Evolutionary conservation across 306 rosid species (phyloP).

Genomic region (Medicago truncatula): DNA sequence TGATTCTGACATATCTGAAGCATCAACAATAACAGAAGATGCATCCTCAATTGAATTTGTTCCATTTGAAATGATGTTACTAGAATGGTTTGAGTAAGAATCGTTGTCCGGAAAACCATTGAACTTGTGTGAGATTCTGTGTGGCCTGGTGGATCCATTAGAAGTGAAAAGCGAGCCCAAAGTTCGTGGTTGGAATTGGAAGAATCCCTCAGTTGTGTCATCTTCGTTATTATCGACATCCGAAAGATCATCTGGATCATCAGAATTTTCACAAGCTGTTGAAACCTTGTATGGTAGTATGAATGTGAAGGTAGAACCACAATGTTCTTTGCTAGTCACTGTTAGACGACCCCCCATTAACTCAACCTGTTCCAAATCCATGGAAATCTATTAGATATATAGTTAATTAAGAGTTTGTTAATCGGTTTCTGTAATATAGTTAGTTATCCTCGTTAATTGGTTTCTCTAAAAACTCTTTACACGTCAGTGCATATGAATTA

Average conservation of each 20-base stretch:
- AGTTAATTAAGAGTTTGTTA: no score
- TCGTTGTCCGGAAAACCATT: conserved; percentile 53
- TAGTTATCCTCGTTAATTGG: no score
- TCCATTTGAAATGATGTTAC: conserved; percentile 43
- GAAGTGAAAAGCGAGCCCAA: conserved; percentile 82
- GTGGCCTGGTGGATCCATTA: conserved; percentile 64
- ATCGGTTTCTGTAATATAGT: no score
- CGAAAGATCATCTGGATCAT: conserved; percentile 74
- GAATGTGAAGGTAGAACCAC: conserved; percentile 91
- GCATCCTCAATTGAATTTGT: conserved; percentile 52
- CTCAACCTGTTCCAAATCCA: conserved; percentile 72
- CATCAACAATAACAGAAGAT: conserved; percentile 47
- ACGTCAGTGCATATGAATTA: background rate
- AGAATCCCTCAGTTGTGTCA: conserved; percentile 68
- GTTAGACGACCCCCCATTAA: conserved; percentile 94
- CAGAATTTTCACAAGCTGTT: conserved; percentile 57
- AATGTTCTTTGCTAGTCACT: conserved; percentile 77
- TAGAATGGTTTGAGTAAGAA: conserved; percentile 49
- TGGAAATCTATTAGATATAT: background rate
- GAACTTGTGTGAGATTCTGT: conserved; percentile 56
- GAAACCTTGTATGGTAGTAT: conserved; percentile 88
- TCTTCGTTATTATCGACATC: conserved; percentile 65
- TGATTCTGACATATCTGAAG: conserved; percentile 51
- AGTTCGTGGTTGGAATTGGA: conserved; percentile 91
- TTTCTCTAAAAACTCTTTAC: background rate